Evolutionary conservation across 495 filamentous ascomycete species (phyloP), one percentile per base, ranked within the genome.

Genomic region (Penicillium salamii): DNA sequence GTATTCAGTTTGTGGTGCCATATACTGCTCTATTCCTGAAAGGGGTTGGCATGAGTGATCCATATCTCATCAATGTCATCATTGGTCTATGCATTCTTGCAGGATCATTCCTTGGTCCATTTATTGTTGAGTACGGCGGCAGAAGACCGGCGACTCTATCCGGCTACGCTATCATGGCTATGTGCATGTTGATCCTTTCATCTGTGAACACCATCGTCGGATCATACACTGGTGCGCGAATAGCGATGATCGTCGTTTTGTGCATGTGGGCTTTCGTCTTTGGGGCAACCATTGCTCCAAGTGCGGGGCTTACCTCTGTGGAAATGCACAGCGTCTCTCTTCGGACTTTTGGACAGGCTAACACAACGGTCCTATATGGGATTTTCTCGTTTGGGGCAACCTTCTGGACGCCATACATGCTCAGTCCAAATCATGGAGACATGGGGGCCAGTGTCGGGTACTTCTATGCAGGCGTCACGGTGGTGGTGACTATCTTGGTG

Each of bases 401-500:
- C 0, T 67, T 67, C 15, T 67, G 61, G 61, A 65, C 63, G 0
- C 63, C 63, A 0, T 67, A 67, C 8, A 67, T 67, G 63, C 35
- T 67, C 6, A 53, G 52, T 21, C 19, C 58, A 2, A 23, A 58
- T 5, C 50, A 67, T 44, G 63, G 61, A 4, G 49, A 63, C n/a
- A 67, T 67, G 63, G 63, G 63, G 0, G 21, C 58, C 5, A 60
- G 55, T 31, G 63, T 67, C 9, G 61, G 63, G 4, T 67, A 67
- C 23, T 67, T 65, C 17, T 67, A 67, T 38, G 58, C 59, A 1
- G 55, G 53, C 1, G 55, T 67, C 7, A 65, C 63, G 1, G 42
- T 55, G 2, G 35, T 56, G 5, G 52, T 67, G 19, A 45, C 45
- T 3, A 18, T 42, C 2, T 40, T 65, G n/a, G 49, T 51, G 0